These are phyloP conservation scores for Ganoderma leucocontextum DNA, from an alignment of 1,284 basidiomycete species.

Conservation along the genomic window DNA sequence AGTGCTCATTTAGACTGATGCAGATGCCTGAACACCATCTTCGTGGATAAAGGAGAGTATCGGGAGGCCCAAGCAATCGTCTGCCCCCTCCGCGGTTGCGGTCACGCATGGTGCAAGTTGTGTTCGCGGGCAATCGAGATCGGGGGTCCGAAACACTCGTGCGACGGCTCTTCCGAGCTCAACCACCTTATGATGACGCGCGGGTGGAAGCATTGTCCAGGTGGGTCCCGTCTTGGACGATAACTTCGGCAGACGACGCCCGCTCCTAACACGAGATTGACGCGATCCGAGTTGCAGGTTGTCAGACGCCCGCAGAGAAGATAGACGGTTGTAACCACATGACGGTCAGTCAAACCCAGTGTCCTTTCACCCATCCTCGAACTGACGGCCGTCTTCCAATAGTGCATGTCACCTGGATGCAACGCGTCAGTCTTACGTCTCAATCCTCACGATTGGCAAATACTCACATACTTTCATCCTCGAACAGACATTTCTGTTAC, in stretches of 20 bases:
- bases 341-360: constrained; percentile 51
- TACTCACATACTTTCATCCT: neutral
- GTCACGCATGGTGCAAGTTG: constrained; percentile 59
- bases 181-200: constrained; percentile 50
- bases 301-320: constrained; percentile 66
- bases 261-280: too few relatives aligned
- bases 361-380: too few relatives aligned
- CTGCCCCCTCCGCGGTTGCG: constrained; percentile 56
- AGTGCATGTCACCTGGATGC: too few relatives aligned
- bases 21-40: constrained; percentile 56
- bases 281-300: too few relatives aligned
- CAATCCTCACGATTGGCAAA: neutral
- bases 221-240: constrained; percentile 40
- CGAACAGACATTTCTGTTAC: constrained; percentile 70
- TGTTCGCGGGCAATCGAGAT: constrained; percentile 55
- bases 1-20: neutral
- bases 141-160: constrained; percentile 55
- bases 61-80: constrained; percentile 48
- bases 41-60: constrained; percentile 58
- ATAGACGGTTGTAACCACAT: constrained; percentile 69
- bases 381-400: too few relatives aligned
- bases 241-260: too few relatives aligned
- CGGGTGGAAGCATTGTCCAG: constrained; percentile 68
- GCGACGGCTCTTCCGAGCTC: constrained; percentile 62
- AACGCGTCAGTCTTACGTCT: too few relatives aligned